Conservation (phyloP, 495 filamentous ascomycete genomes). For the Recurvomyces mirabilis region DNA sequence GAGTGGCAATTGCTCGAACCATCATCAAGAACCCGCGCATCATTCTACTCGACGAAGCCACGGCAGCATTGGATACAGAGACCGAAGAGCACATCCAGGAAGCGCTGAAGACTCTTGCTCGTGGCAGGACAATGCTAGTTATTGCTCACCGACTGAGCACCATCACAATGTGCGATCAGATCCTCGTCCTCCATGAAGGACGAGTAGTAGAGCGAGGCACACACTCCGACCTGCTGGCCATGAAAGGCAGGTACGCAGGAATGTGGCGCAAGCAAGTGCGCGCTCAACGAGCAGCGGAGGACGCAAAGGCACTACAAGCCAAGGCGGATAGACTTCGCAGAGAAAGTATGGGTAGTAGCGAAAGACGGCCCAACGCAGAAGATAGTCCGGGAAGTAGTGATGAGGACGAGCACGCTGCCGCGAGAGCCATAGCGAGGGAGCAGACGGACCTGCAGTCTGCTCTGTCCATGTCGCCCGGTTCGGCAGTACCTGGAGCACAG, state of each 20-base stretch:
- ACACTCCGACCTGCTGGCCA: slow-evolving; percentile 68
- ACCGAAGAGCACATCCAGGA: slow-evolving; percentile 94
- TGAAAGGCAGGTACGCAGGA: slow-evolving; percentile 67
- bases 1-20: slow-evolving; percentile 90
- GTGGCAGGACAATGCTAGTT: slow-evolving; percentile 74
- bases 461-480: slow-evolving; percentile 5
- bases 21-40: slow-evolving; percentile 93
- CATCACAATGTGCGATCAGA: slow-evolving; percentile 88
- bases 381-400: slow-evolving; percentile 24
- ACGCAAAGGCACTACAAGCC: slow-evolving; percentile 47
- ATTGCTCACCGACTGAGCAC: slow-evolving; percentile 87
- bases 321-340: slow-evolving; percentile 45
- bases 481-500: slow-evolving; percentile 7
- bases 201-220: slow-evolving; percentile 75
- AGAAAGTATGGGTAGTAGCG: slow-evolving; percentile 23
- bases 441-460: slow-evolving; percentile 7
- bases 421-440: not conserved
- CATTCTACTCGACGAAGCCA: slow-evolving; percentile 93
- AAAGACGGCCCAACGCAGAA: slow-evolving; percentile 9
- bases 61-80: slow-evolving; percentile 86
- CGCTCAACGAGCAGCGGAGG: slow-evolving; percentile 70
- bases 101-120: slow-evolving; percentile 65
- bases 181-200: slow-evolving; percentile 81
- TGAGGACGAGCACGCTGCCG: slow-evolving; percentile 21
- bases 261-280: slow-evolving; percentile 97